Conservation (phyloP, 805 yeast genomes). For the Yarrowia porcina region DNA sequence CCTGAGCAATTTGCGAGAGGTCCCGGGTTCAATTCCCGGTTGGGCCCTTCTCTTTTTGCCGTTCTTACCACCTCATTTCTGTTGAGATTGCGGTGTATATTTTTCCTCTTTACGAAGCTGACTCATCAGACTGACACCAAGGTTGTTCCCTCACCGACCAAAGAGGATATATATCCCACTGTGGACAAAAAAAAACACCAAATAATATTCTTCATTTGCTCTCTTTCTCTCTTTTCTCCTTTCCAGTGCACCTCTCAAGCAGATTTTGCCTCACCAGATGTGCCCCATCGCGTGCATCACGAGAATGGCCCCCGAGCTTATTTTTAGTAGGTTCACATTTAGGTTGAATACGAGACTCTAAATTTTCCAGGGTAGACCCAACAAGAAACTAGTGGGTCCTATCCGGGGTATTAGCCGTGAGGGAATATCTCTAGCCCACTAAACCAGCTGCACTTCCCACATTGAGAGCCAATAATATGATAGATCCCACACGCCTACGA, state of each 20-base stretch:
- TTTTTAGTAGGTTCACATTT: background rate
- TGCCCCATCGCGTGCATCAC: conserved; percentile 2
- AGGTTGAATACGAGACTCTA: conserved; percentile 1
- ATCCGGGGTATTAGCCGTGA: no score
- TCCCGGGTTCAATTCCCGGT: conserved; percentile 21
- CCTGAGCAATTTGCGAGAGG: conserved; percentile 23
- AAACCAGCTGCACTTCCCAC: no score
- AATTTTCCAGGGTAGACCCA: background rate
- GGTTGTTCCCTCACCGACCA: no score
- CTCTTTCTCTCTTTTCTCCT: no score
- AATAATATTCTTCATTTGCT: no score
- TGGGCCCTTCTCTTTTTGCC: conserved; percentile 4
- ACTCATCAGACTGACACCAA: no score
- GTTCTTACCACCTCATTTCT: background rate
- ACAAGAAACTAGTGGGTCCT: background rate
- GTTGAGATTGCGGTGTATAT: background rate
- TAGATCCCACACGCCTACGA: no score
- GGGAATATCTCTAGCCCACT: no score
- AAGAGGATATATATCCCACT: no score
- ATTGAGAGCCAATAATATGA: no score
- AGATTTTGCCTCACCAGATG: background rate
- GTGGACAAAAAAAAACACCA: no score
- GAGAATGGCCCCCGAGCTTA: background rate
- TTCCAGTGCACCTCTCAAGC: background rate
- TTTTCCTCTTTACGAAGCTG: background rate